Conservation (phyloP, 495 filamentous ascomycete species). For the Daldinia bambusicola region DNA sequence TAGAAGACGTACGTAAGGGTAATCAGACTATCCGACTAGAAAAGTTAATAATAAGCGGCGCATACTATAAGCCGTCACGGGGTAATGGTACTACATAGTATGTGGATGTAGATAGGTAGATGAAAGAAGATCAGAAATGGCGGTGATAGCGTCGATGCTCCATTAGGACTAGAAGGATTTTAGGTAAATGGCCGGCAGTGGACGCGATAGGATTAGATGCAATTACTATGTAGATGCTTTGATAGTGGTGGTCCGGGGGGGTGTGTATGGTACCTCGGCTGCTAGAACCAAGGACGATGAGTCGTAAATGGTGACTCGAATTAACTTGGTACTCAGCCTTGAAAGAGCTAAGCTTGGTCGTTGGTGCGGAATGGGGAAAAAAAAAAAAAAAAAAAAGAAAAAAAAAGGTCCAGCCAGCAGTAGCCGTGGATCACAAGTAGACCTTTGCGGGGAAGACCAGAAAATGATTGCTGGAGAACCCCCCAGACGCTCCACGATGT, state of each 20-base stretch:
- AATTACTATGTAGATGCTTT: background rate
- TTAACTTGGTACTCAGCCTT: constrained; percentile 14
- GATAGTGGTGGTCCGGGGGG: background rate
- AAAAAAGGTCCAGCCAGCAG: constrained; percentile 17
- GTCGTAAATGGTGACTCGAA: background rate
- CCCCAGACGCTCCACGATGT: constrained; percentile 33
- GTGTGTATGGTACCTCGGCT: background rate
- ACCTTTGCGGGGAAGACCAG: constrained; percentile 35
- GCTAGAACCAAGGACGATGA: background rate
- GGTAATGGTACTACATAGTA: constrained; percentile 9
- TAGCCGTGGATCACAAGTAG: constrained; percentile 35
- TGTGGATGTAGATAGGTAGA: constrained; percentile 7
- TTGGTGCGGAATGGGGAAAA: background rate
- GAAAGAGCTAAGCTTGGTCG: constrained; percentile 21
- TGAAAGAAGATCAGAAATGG: constrained; percentile 30
- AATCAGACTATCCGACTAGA: constrained; percentile 19
- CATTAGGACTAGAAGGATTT: constrained; percentile 17
- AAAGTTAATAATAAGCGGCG: constrained; percentile 27
- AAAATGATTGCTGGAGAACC: constrained; percentile 17
- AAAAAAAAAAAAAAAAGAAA: background rate
- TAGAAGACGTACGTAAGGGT: constrained; percentile 11
- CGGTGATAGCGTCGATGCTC: constrained; percentile 26
- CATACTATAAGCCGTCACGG: constrained; percentile 14
- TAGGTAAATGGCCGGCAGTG: constrained; percentile 12
- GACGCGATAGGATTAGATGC: constrained; percentile 27